Evolutionary conservation across 805 yeast genomes (phyloP).

Genomic region (Lipomyces yamanashiensis): DNA sequence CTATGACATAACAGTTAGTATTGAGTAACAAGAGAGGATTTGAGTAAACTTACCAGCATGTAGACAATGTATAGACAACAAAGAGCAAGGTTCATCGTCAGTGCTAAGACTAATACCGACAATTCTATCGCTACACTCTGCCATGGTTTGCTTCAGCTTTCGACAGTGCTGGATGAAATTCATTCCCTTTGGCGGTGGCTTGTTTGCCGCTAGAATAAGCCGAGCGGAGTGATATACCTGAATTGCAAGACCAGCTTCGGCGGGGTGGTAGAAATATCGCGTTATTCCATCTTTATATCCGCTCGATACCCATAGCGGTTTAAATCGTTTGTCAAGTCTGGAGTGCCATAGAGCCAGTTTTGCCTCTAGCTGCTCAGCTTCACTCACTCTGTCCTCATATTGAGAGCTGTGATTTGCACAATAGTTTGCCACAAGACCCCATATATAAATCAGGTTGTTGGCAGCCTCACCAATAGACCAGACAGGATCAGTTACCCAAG

Average conservation of each 20-base stretch:
- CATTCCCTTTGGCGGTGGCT: conserved; percentile 19
- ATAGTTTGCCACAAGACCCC: conserved; percentile 31
- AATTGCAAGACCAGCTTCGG: conserved; percentile 28
- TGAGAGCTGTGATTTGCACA: conserved; percentile 5
- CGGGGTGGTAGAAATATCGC: conserved; percentile 24
- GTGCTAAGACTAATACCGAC: conserved; percentile 27
- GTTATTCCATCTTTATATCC: conserved; percentile 18
- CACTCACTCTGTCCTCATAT: conserved; percentile 1
- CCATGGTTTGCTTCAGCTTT: conserved; percentile 12
- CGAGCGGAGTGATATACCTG: conserved; percentile 22
- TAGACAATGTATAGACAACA: conserved; percentile 25
- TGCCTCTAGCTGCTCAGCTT: conserved; percentile 13
- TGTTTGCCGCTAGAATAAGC: conserved; percentile 14
- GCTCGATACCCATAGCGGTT: conserved; percentile 19
- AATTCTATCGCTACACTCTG: conserved; percentile 25
- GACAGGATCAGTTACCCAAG: conserved; percentile 14
- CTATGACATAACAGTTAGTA: background rate
- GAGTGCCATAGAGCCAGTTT: conserved; percentile 18
- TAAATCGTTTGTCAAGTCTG: conserved; percentile 15
- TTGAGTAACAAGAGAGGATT: background rate
- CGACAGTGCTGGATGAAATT: conserved; percentile 19
- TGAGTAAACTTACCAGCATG: conserved; percentile 18
- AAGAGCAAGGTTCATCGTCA: conserved; percentile 23
- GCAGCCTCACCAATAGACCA: conserved; percentile 29
- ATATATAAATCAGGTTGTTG: conserved; percentile 19